Evolutionary conservation across 495 filamentous ascomycete genomes (phyloP), one percentile per base, ranked within the genome.

Genomic region (Symbiotaphrina buchneri): DNA sequence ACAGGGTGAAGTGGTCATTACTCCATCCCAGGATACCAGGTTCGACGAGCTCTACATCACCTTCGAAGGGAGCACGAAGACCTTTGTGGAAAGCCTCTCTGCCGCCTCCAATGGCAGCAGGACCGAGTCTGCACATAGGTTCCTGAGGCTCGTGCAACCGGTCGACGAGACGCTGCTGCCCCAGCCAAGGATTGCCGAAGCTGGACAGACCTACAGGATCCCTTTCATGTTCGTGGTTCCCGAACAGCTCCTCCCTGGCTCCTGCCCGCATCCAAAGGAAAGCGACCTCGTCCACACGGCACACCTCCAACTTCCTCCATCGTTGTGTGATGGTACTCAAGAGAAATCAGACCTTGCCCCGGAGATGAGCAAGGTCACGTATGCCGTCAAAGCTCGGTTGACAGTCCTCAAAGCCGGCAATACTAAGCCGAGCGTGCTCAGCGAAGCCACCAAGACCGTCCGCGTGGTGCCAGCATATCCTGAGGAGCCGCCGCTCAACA

Each of bases 211-310:
- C 17, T 80, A 84, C 47, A 68, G 48, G 10, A 71, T 91, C 32
- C 77, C 81, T 1, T 97, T 94, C 53, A 71, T 68, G 36, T 97
- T 97, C 43, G 73, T 80, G 22, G 65, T 95, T 8, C 87, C 90
- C 1, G 59, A 65, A 18, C 67, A 68, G 7, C 59, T 94, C 24
- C 61, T 71, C 18, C 57, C 63, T 6, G 51, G 53, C 25, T 52
- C 57, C 10, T 69, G 64, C 45, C 54, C 46, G 36, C 61, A 67
- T 37, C n/a, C 31, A 5, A 56, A 53, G 18, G 45, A 45, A 2
- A 66, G 68, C 32, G 47, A 59, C 5, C 59, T 71, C 18, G 54
- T 92, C 24, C 60, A 65, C 34, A 61, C 66, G 18, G 68, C 71
- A 2, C 87, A 97, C 53, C 56, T 82, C 2, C 58, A 68, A 30